phyloP scores from a whole-genome alignment of 495 filamentous ascomycete species.

The Penicillium dipodomyicola region DNA sequence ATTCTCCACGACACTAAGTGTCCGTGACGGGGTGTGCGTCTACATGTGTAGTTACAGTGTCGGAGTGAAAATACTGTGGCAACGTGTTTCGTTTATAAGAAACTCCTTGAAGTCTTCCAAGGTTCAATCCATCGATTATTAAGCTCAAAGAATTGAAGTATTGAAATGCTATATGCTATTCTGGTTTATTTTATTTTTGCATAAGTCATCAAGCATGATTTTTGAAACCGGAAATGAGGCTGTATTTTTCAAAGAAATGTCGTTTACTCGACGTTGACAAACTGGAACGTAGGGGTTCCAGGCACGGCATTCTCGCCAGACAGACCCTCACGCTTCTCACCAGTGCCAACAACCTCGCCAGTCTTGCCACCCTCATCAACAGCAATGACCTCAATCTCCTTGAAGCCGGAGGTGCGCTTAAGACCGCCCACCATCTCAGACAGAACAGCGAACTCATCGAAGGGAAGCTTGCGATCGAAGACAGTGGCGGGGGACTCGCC shows the following conservation, averaged over 20 bases:
- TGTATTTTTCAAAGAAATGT: conserved; percentile 5
- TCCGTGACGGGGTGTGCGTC: no score
- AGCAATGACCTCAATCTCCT: conserved; percentile 59
- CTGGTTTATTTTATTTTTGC: conserved; percentile 24
- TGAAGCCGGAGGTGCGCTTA: conserved; percentile 64
- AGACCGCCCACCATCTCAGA: conserved; percentile 55
- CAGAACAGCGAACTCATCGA: conserved; percentile 76
- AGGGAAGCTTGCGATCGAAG: conserved; percentile 76
- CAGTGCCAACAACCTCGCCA: conserved; percentile 53
- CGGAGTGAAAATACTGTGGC: no score
- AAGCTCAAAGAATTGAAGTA: neutral
- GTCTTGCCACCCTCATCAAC: conserved; percentile 70
- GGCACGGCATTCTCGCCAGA: conserved; percentile 69
- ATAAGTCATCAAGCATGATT: conserved; percentile 32
- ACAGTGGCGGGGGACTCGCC: conserved; percentile 58
- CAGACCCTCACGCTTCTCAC: conserved; percentile 56
- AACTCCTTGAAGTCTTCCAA: no score
- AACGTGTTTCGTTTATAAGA: no score
- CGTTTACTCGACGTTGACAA: conserved; percentile 63
- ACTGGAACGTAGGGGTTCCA: conserved; percentile 73
- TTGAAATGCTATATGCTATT: conserved; percentile 1
- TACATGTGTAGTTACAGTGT: no score
- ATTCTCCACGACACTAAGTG: neutral
- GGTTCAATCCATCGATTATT: no score
- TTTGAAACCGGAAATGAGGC: conserved; percentile 11